A percentile compares a stretch with the other conserved stretches of the same genome.
Evolutionary conservation across 2,329 filamentous ascomycete genomes (phyloP).

Genomic region (Beauveria rudraprayagi): DNA sequence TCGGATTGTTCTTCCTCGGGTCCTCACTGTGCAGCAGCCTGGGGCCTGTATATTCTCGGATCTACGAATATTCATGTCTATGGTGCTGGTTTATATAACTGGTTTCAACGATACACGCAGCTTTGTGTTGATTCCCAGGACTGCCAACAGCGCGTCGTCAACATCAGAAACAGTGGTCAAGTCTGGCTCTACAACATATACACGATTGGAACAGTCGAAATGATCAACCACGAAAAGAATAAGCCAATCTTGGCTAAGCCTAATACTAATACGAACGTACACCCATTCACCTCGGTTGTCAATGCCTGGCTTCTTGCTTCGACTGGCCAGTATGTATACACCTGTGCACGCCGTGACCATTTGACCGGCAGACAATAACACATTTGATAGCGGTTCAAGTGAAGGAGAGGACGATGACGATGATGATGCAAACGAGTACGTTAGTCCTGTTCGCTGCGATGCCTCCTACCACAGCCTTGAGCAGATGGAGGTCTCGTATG

Average conservation of each 20-base stretch:
- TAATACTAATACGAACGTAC: conserved; percentile 12
- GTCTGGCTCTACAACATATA: conserved; percentile 14
- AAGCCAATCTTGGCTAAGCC: conserved; percentile 11
- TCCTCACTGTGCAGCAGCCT: conserved; percentile 14
- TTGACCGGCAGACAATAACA: not conserved
- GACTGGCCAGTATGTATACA: conserved; percentile 7
- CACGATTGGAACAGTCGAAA: conserved; percentile 13
- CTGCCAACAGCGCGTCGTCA: conserved; percentile 14
- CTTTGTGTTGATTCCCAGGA: conserved; percentile 16
- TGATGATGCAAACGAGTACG: not conserved
- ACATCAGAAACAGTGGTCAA: conserved; percentile 1
- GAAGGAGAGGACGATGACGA: not conserved
- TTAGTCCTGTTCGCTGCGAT: not conserved
- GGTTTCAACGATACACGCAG: conserved; percentile 17
- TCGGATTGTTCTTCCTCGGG: conserved; percentile 3
- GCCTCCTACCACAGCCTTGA: not conserved
- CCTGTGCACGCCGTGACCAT: not conserved
- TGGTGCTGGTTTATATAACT: conserved; percentile 19
- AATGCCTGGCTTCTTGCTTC: conserved; percentile 12
- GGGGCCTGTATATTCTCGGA: conserved; percentile 13
- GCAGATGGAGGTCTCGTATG: not conserved
- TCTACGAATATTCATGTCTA: conserved; percentile 14
- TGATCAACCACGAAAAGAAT: not conserved
- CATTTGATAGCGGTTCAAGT: not conserved
- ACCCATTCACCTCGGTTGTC: conserved; percentile 11